These are phyloP conservation scores for Suhomyces faveliae DNA, from an alignment of 805 yeast species.

Conservation along the genomic window DNA sequence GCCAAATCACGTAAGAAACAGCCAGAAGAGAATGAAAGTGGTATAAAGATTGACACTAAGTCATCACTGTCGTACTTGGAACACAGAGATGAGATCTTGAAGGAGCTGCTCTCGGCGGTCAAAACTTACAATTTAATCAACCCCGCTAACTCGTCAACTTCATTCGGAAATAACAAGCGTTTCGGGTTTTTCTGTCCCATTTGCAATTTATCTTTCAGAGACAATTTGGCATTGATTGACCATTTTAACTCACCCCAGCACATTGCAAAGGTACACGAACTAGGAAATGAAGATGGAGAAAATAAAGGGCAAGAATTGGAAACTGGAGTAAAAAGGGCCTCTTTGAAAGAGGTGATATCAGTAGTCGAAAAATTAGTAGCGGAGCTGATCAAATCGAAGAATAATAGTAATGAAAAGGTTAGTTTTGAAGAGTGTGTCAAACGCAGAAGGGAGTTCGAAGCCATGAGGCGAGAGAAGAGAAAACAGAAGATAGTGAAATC, in stretches of 20 bases:
- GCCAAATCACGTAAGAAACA: conserved; percentile 34
- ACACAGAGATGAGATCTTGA: conserved; percentile 33
- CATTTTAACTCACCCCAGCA: conserved; percentile 81
- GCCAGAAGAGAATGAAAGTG: conserved; percentile 4
- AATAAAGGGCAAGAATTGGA: conserved; percentile 21
- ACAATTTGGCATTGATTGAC: conserved; percentile 75
- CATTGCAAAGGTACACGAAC: conserved; percentile 34
- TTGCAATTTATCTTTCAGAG: conserved; percentile 80
- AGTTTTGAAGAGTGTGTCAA: conserved; percentile 40
- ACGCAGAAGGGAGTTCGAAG: conserved; percentile 38
- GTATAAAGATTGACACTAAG: conserved; percentile 10
- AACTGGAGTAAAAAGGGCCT: conserved; percentile 37
- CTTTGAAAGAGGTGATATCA: conserved; percentile 30
- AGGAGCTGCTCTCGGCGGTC: conserved; percentile 32
- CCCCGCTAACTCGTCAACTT: conserved; percentile 15
- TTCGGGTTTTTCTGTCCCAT: conserved; percentile 84
- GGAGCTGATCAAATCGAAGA: conserved; percentile 18
- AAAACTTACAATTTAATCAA: conserved; percentile 34
- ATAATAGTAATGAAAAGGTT: conserved; percentile 9
- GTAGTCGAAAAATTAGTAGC: conserved; percentile 31
- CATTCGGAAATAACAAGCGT: conserved; percentile 47
- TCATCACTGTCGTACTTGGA: conserved; percentile 20
- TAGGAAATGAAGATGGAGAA: conserved; percentile 13
- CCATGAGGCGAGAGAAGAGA: conserved; percentile 29
- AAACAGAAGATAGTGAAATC: conserved; percentile 21